Evolutionary conservation across 2,329 filamentous ascomycete genomes (phyloP), one percentile per base, ranked within the genome.

Genomic region (Talaromyces rugulosus): DNA sequence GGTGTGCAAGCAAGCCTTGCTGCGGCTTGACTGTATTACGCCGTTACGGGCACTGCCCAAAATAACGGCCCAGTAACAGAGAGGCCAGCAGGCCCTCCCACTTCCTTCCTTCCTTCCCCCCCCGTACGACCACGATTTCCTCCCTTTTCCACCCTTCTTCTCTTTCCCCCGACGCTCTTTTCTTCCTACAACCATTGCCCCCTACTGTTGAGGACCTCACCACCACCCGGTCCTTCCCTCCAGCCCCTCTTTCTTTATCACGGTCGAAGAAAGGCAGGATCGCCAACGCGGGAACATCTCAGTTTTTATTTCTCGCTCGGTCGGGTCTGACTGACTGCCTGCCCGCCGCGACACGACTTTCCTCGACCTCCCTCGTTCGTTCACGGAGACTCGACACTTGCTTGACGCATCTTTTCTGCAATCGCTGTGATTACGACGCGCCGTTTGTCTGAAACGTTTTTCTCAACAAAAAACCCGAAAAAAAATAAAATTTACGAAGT

Each of bases 31-130:
- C 6, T 40, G 33, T 44, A 56, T 36, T 34, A 40, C 51, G 5
- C 30, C 34, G 36, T 56, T 40, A 56, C 42, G 33, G 56, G 4
- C 50, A 65, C 64, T 64, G 66, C 69, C 69, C 69, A 71, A 72
- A 72, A 72, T 72, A 71, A 70, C 66, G 67, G 69, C 68, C 44
- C 62, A 62, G 62, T 62, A 64, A 56, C 34, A 36, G 54, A 33
- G 52, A 42, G 30, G n/a, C 34, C 52, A 23, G 50, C 59, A 61
- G 18, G 30, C 58, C 40, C 28, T n/a, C 51, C 57, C 50, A 51
- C 18, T 28, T 42, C n/a, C 31, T 34, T 50, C 62, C 66, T 64
- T 64, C 68, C 64, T 63, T 66, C 66, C 64, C 62, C 65, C 63
- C 63, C 44, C 67, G 58, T 61, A 65, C 40, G n/a, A 60, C 58